phyloP scores from a whole-genome alignment of 306 rosid species.

The Luffa acutangula region DNA sequence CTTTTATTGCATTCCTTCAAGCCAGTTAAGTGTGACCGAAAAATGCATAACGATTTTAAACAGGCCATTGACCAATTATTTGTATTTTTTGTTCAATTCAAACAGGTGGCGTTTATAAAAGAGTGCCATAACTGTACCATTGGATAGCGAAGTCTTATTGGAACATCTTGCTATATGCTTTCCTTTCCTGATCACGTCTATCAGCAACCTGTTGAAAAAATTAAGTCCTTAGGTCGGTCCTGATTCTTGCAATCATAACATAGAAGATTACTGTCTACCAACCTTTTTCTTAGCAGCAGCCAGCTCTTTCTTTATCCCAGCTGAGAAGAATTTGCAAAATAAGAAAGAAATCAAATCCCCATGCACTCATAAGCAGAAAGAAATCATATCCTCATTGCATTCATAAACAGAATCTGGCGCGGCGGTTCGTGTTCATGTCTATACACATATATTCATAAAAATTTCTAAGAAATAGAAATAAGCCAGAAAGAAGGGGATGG shows the following conservation, averaged over 20 bases:
- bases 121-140: conserved; percentile 17
- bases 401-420: background rate
- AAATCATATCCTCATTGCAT: background rate
- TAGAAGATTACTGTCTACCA: conserved; percentile 6
- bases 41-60: background rate
- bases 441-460: too few species aligned
- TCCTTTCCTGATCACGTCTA: conserved; percentile 61
- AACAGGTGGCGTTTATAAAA: background rate
- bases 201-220: conserved; percentile 45
- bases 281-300: conserved; percentile 73
- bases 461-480: too few species aligned
- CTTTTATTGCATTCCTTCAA: background rate
- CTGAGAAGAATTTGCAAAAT: conserved; percentile 23
- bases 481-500: background rate
- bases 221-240: background rate
- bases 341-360: background rate
- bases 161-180: conserved; percentile 80
- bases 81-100: background rate
- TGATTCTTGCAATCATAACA: background rate
- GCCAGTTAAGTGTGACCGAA: background rate
- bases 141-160: conserved; percentile 25
- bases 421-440: too few species aligned
- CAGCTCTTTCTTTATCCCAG: conserved; percentile 76
- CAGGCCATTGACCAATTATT: background rate
- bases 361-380: background rate